phyloP scores from a whole-genome alignment of 768 basidiomycete genomes.

The Tephrocybe sp. region DNA sequence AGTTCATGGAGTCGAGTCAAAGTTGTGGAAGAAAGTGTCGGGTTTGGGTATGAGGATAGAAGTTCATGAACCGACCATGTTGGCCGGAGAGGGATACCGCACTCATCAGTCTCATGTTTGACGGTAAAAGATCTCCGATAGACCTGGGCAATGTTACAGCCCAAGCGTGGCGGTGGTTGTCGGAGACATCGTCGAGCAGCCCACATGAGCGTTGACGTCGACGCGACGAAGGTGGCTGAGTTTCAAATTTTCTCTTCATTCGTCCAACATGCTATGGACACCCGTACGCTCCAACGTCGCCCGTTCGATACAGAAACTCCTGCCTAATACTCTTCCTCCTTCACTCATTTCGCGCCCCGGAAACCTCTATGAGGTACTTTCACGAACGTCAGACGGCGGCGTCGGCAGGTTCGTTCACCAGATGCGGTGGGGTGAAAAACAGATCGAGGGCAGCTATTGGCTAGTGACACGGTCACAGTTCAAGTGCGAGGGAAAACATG shows the following conservation, averaged over 20 bases:
- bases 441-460: slow-evolving; percentile 71
- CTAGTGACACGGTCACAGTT: slow-evolving; percentile 66
- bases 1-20: slow-evolving; percentile 66
- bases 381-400: slow-evolving; percentile 64
- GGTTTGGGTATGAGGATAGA: slow-evolving; percentile 73
- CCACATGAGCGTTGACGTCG: slow-evolving; percentile 14
- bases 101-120: slow-evolving; percentile 43
- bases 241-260: slow-evolving; percentile 21
- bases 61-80: slow-evolving; percentile 82
- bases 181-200: slow-evolving; percentile 22
- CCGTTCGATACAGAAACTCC: slow-evolving; percentile 48
- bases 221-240: slow-evolving; percentile 14
- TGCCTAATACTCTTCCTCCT: slow-evolving; percentile 59
- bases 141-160: slow-evolving; percentile 9
- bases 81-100: slow-evolving; percentile 61
- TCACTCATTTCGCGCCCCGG: slow-evolving; percentile 54
- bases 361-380: slow-evolving; percentile 71
- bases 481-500: slow-evolving; percentile 72
- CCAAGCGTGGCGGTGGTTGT: slow-evolving; percentile 11
- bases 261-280: slow-evolving; percentile 34
- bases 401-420: slow-evolving; percentile 71
- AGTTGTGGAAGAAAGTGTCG: slow-evolving; percentile 52
- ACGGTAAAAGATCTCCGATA: slow-evolving; percentile 7
- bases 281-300: slow-evolving; percentile 27
- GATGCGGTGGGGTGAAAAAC: slow-evolving; percentile 68